These are phyloP conservation scores for Lactifluus subvellereus DNA, from an alignment of 768 basidiomycete species.

Conservation along the genomic window DNA sequence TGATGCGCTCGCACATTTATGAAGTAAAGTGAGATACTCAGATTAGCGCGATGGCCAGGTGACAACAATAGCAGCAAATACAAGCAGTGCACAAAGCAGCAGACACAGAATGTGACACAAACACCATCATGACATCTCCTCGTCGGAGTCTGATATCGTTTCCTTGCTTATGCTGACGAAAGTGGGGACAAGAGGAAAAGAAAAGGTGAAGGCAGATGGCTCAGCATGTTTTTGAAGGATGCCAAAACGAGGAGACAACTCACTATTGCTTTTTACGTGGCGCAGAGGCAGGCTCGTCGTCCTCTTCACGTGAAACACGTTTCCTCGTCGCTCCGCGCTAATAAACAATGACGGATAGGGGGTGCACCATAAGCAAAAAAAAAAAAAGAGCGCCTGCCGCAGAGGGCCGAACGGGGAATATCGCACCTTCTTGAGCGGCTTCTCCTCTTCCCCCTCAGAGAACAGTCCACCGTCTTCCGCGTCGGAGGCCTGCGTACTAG, in stretches of 20 bases:
- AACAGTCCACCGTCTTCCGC: slow-evolving; percentile 63
- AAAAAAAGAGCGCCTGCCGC: background rate
- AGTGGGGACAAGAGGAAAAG: background rate
- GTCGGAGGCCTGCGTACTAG: slow-evolving; percentile 43
- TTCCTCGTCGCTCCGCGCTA: slow-evolving; percentile 52
- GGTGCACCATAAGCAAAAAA: background rate
- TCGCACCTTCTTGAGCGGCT: slow-evolving; percentile 64
- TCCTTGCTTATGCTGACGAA: slow-evolving; percentile 78
- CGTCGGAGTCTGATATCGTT: slow-evolving; percentile 82
- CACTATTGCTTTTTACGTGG: slow-evolving; percentile 76
- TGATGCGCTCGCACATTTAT: no score
- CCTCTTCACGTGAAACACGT: slow-evolving; percentile 72
- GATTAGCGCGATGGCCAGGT: background rate
- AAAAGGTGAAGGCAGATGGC: background rate
- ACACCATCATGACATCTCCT: slow-evolving; percentile 48
- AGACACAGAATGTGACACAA: background rate
- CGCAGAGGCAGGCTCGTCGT: slow-evolving; percentile 57
- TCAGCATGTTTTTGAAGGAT: background rate
- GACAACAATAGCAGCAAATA: background rate
- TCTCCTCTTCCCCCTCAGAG: slow-evolving; percentile 61
- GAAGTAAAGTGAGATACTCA: background rate
- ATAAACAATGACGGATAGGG: background rate
- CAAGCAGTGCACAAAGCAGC: background rate
- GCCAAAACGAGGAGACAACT: slow-evolving; percentile 28
- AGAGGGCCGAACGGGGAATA: background rate